Percentiles rank a stretch among this genome's conserved stretches.
Evolutionary conservation across 1,139 yeast species (phyloP).

Genomic region (Starmera stellimalicola): DNA sequence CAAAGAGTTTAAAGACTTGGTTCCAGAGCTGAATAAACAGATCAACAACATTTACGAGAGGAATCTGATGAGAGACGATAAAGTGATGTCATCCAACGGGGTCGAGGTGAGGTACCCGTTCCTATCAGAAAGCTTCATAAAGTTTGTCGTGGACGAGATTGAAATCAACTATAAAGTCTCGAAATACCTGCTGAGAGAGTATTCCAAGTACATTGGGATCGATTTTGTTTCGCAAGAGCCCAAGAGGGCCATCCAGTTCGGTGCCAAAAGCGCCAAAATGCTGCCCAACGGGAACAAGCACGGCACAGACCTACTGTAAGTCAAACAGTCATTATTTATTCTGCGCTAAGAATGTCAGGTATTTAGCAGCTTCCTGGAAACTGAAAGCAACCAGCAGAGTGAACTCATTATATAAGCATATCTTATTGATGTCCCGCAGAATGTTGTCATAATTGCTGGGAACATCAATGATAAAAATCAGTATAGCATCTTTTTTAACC

Average conservation of each 20-base stretch:
- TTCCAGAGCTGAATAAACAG: conserved; percentile 55
- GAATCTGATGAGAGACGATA: conserved; percentile 85
- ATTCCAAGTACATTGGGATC: conserved; percentile 48
- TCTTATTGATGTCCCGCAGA: conserved; percentile 57
- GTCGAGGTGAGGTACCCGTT: conserved; percentile 88
- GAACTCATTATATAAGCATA: conserved; percentile 62
- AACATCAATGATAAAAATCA: conserved; percentile 71
- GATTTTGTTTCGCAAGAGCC: conserved; percentile 58
- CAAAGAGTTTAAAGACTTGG: conserved; percentile 26
- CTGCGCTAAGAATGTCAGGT: conserved; percentile 31
- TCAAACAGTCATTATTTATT: neutral
- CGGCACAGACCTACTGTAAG: conserved; percentile 25
- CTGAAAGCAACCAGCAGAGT: conserved; percentile 74
- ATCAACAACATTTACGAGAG: conserved; percentile 66
- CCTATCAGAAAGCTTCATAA: conserved; percentile 55
- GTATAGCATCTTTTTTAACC: conserved; percentile 42
- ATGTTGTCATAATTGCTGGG: conserved; percentile 58
- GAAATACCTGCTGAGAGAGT: conserved; percentile 52
- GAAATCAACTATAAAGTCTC: conserved; percentile 49
- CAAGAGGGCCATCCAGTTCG: conserved; percentile 96
- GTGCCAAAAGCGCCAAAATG: conserved; percentile 91
- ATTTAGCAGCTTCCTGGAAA: conserved; percentile 79
- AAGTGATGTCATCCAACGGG: conserved; percentile 80
- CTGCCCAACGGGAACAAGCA: conserved; percentile 25
- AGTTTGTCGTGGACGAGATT: conserved; percentile 36